Conservation (phyloP, 1,139 yeast species). For the Debaryomyces udenii region DNA sequence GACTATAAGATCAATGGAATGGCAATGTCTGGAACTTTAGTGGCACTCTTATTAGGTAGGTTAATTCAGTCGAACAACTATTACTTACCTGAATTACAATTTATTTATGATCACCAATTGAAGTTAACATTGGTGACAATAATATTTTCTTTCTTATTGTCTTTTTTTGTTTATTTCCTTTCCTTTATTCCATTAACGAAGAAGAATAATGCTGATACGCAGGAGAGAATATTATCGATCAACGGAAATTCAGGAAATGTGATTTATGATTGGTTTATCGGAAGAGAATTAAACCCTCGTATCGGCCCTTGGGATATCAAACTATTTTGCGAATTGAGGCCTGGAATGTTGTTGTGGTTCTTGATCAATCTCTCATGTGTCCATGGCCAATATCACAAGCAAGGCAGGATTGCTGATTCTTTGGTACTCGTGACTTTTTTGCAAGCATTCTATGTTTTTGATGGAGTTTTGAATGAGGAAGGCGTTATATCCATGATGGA, state of each 20-base stretch:
- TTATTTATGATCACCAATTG: slow-evolving; percentile 67
- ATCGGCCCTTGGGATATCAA: slow-evolving; percentile 85
- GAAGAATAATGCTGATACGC: slow-evolving; percentile 56
- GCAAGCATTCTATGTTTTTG: slow-evolving; percentile 83
- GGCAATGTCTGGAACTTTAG: slow-evolving; percentile 52
- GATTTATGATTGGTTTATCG: slow-evolving; percentile 94
- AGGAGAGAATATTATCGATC: slow-evolving; percentile 73
- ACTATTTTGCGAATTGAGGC: slow-evolving; percentile 89
- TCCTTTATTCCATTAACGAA: slow-evolving; percentile 64
- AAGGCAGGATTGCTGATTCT: slow-evolving; percentile 71
- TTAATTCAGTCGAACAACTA: slow-evolving; percentile 50
- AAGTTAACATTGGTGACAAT: slow-evolving; percentile 66
- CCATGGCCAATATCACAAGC: slow-evolving; percentile 72
- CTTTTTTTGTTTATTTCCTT: slow-evolving; percentile 63
- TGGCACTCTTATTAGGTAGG: slow-evolving; percentile 53
- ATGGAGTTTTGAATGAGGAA: slow-evolving; percentile 89
- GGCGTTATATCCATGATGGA: slow-evolving; percentile 95
- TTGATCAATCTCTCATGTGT: slow-evolving; percentile 76
- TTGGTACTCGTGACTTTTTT: slow-evolving; percentile 66
- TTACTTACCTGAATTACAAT: slow-evolving; percentile 75
- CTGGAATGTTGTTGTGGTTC: slow-evolving; percentile 89
- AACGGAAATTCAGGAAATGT: slow-evolving; percentile 84
- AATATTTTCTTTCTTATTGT: slow-evolving; percentile 63
- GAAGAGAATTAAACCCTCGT: slow-evolving; percentile 93
- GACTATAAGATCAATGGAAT: slow-evolving; percentile 83